These are phyloP conservation scores for Colletotrichum tanaceti DNA, from an alignment of 2,329 filamentous ascomycete species.

Conservation along the genomic window DNA sequence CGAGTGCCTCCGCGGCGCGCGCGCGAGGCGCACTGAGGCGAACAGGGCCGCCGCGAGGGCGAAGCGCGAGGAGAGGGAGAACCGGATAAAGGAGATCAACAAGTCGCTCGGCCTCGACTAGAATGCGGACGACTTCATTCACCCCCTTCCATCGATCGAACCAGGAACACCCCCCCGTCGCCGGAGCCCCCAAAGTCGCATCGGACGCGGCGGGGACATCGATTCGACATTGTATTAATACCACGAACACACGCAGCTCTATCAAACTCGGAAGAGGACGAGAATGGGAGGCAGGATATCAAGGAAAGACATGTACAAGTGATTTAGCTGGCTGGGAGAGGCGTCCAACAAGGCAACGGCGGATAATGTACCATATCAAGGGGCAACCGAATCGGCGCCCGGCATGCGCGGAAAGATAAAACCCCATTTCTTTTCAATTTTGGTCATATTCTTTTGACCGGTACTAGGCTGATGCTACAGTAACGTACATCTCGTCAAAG, in stretches of 20 bases:
- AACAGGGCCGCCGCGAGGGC: constrained; percentile 77
- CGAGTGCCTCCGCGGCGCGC: constrained; percentile 83
- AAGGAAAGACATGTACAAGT: not conserved
- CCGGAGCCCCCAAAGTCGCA: too few species aligned
- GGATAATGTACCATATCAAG: constrained; percentile 4
- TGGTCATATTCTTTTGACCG: not conserved
- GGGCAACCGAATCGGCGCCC: not conserved
- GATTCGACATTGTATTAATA: constrained; percentile 18
- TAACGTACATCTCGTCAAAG: not conserved
- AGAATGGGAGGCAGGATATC: not conserved
- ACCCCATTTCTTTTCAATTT: not conserved
- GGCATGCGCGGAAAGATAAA: not conserved
- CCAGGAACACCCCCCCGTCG: too few species aligned
- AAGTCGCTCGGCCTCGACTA: constrained; percentile 50
- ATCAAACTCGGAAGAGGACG: not conserved
- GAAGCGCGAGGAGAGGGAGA: constrained; percentile 77
- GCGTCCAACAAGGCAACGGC: constrained; percentile 11
- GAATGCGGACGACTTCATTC: too few species aligned
- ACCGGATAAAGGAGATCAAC: constrained; percentile 77
- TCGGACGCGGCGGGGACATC: too few species aligned
- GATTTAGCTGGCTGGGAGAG: not conserved
- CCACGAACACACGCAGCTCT: constrained; percentile 4
- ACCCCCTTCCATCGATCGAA: not conserved
- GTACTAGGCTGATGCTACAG: not conserved
- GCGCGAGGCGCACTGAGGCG: constrained; percentile 78